Conservation (phyloP, 2,329 filamentous ascomycete species). For the Harringtonia lauricola region DNA sequence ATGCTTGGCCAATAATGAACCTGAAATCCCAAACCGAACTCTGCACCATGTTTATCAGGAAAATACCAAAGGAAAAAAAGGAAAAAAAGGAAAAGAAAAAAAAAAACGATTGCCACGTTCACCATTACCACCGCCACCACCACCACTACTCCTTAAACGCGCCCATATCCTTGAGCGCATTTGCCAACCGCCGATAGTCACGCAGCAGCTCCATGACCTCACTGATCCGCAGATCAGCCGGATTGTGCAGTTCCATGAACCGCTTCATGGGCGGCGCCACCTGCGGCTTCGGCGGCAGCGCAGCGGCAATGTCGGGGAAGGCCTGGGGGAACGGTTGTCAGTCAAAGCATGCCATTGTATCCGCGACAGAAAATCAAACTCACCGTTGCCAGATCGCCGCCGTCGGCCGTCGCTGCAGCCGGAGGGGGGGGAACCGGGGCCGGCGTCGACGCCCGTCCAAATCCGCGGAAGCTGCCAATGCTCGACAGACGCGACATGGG, state of each 20-base stretch:
- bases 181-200: conserved; percentile 64
- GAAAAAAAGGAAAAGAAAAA: background rate
- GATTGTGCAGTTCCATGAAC: conserved; percentile 62
- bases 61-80: background rate
- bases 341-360: background rate
- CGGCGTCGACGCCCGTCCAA: conserved; percentile 47
- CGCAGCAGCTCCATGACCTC: conserved; percentile 62
- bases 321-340: conserved; percentile 49
- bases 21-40: background rate
- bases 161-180: conserved; percentile 49
- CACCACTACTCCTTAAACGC: conserved; percentile 36
- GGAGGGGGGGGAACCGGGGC: conserved; percentile 25
- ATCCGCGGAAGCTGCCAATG: conserved; percentile 64
- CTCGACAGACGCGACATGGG: conserved; percentile 68
- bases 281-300: conserved; percentile 45
- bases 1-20: background rate
- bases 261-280: conserved; percentile 57
- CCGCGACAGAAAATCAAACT: conserved; percentile 17
- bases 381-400: conserved; percentile 47
- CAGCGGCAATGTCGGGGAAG: conserved; percentile 47
- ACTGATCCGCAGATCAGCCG: conserved; percentile 58
- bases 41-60: background rate
- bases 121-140: too few relatives aligned
- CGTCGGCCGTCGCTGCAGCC: conserved; percentile 24
- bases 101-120: too few relatives aligned